A percentile compares a stretch with the other conserved stretches of the same genome.
Evolutionary conservation across 1,139 yeast genomes (phyloP).

Genomic region (Candida tetrigidarum): DNA sequence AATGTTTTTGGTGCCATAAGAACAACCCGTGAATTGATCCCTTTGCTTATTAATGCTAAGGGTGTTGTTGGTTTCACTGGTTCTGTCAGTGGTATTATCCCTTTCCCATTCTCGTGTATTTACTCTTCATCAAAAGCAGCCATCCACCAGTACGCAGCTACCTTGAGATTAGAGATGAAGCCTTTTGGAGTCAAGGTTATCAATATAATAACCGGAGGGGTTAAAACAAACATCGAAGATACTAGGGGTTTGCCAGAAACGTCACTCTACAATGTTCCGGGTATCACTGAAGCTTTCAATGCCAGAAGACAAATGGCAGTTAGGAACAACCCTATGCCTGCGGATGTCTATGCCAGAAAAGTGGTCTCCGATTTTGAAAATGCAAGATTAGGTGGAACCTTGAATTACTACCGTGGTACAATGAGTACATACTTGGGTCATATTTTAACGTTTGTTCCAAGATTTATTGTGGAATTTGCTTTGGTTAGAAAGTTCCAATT

Average conservation of each 20-base stretch:
- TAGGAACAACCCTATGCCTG: constrained; percentile 60
- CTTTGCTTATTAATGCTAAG: constrained; percentile 63
- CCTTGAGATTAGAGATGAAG: constrained; percentile 64
- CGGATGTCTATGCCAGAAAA: constrained; percentile 57
- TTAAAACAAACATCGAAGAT: constrained; percentile 63
- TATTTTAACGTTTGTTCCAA: constrained; percentile 45
- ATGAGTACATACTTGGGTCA: constrained; percentile 44
- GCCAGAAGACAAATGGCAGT: constrained; percentile 65
- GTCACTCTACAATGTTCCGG: constrained; percentile 58
- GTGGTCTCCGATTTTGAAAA: constrained; percentile 55
- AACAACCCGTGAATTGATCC: constrained; percentile 60
- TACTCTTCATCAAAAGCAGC: constrained; percentile 81
- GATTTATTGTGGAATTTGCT: constrained; percentile 48
- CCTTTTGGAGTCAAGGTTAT: constrained; percentile 75
- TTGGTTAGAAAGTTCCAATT: constrained; percentile 56
- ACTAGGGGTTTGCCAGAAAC: constrained; percentile 55
- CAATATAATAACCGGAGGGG: constrained; percentile 53
- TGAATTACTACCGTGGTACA: constrained; percentile 58
- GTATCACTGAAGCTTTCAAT: constrained; percentile 50
- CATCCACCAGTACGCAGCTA: constrained; percentile 67
- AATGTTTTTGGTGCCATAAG: constrained; percentile 74
- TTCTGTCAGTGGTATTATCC: constrained; percentile 65
- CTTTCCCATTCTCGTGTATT: constrained; percentile 72
- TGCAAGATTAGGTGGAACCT: constrained; percentile 43
- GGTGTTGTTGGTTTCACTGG: constrained; percentile 81